A percentile compares a stretch with the other conserved stretches of the same genome.
Conservation (phyloP, 129 eudicot species). For the Saussurea involucrata region DNA sequence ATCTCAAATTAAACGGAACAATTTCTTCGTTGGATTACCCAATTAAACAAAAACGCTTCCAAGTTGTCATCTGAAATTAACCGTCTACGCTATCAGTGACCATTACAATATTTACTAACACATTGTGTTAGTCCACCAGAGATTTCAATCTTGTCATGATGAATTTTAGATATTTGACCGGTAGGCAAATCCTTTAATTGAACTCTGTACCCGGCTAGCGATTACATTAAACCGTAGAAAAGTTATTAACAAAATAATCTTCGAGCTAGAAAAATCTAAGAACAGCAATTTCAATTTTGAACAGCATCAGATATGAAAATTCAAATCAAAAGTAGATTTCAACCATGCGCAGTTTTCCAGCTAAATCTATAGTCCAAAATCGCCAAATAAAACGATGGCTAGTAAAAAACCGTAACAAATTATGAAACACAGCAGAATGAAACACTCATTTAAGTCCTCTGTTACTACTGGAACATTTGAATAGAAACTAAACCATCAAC, state of each 20-base stretch:
- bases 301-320: not conserved
- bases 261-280: not conserved
- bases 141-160: no score
- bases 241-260: not conserved
- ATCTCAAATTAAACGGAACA: not conserved
- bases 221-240: not conserved
- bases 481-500: no score
- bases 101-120: not conserved
- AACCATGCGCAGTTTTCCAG: not conserved
- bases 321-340: constrained; percentile 4
- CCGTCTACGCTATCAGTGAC: not conserved
- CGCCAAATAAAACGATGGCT: not conserved
- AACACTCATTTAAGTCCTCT: no score
- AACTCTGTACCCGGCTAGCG: not conserved
- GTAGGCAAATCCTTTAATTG: not conserved
- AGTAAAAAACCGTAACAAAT: not conserved
- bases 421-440: not conserved
- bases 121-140: no score
- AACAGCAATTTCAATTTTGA: not conserved
- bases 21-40: not conserved
- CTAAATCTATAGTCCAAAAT: not conserved
- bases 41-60: not conserved
- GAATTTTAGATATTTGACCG: not conserved
- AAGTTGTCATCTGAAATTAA: not conserved
- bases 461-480: no score